Evolutionary conservation across 805 yeast genomes (phyloP).

Genomic region (Pichia pseudocactophila): DNA sequence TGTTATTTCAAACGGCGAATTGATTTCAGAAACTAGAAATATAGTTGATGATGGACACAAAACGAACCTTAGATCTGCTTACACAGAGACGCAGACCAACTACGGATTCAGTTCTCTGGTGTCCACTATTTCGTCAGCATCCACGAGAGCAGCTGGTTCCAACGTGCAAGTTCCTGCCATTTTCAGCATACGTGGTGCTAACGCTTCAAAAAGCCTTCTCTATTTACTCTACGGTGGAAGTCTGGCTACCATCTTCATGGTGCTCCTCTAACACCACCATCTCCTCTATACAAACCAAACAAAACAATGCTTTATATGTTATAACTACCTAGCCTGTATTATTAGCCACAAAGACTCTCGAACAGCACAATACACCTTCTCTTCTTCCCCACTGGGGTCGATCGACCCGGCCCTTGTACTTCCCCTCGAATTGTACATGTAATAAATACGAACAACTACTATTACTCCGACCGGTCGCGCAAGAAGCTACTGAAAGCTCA

Average conservation of each 20-base stretch:
- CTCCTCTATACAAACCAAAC: too few species aligned
- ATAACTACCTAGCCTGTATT: too few species aligned
- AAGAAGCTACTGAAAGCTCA: too few species aligned
- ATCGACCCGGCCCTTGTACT: too few species aligned
- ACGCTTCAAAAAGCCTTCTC: background rate
- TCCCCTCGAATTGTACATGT: too few species aligned
- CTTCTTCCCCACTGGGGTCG: too few species aligned
- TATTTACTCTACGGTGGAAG: background rate
- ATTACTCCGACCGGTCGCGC: too few species aligned
- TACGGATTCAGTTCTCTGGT: conserved; percentile 12
- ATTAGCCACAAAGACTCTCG: conserved; percentile 5
- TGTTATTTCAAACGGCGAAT: conserved; percentile 25
- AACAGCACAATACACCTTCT: too few species aligned
- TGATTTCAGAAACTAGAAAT: conserved; percentile 14
- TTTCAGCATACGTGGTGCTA: background rate
- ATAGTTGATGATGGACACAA: background rate
- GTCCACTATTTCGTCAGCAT: background rate
- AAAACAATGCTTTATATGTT: too few species aligned
- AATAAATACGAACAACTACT: too few species aligned
- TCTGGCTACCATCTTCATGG: background rate
- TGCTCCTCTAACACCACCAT: too few species aligned
- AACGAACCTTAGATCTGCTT: background rate
- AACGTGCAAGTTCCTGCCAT: background rate
- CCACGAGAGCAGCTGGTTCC: background rate
- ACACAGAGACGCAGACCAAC: conserved; percentile 4